Evolutionary conservation across 2,329 filamentous ascomycete species (phyloP), one percentile per base, ranked within the genome.

Genomic region (Pseudogymnoascus sp.): DNA sequence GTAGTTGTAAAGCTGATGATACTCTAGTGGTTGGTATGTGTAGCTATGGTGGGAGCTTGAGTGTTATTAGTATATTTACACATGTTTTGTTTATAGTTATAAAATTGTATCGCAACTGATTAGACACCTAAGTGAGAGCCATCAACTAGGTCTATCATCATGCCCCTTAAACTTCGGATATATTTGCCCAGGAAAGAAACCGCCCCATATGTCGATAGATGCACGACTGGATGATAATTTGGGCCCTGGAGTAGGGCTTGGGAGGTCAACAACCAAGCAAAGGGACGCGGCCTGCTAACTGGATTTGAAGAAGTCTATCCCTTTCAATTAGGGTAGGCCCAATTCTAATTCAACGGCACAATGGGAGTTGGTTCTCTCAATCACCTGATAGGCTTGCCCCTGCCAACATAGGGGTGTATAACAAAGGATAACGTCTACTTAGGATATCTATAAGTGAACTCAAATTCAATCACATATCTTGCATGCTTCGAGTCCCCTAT

Each of bases 1-100:
- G 48, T 55, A 55, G 13, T 33, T 13, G 15, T 55, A 55, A 51
- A 33, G 48, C 48, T 55, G 48, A 55, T 33, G 48, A 17, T 21
- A 21, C 29, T 33, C 44, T 55, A 3, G 25, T 15, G 13, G 27
- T 33, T 17, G 10, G 48, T 3, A 21, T 33, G 48, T 33, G 48
- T 55, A 55, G 48, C 48, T 55, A 21, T 21, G 48, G 48, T 21
- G 29, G 10, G n/a, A 55, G 48, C 48, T 55, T 33, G 48, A 55
- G 48, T 55, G 29, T 33, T 55, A 33, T 55, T 55, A 55, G 48
- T 55, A 33, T 55, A 33, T 33, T 55, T 55, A 33, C 48, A 55
- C 13, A 55, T 55, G 48, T 55, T 55, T 55, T 55, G 48, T 55
- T 55, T 55, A 33, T 55, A 33, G 27, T 55, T 55, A 55, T 55